Percentiles rank a stretch among this genome's conserved stretches.
These are phyloP conservation scores for Tolypocladium album DNA, from an alignment of 2,329 filamentous ascomycete species.

Conservation along the genomic window DNA sequence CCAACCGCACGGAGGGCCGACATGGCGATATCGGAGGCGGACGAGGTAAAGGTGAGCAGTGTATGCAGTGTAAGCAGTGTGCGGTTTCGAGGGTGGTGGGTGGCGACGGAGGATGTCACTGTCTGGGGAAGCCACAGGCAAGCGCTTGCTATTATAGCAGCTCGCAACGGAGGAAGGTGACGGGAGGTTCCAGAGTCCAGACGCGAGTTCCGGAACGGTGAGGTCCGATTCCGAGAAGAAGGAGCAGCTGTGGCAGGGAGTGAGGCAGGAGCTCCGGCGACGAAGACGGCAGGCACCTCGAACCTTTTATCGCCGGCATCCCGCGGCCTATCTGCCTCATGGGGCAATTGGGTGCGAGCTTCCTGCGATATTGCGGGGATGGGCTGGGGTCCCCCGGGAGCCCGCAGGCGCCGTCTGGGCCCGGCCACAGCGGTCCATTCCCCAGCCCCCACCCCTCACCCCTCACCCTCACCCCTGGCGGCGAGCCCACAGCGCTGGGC, in stretches of 20 bases:
- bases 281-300: not conserved
- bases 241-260: not conserved
- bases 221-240: not conserved
- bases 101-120: not conserved
- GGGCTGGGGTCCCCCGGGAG: not conserved
- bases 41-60: not conserved
- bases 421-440: not conserved
- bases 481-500: not conserved
- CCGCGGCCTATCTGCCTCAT: not conserved
- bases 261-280: not conserved
- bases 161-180: not conserved
- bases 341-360: not conserved
- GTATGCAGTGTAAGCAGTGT: not conserved
- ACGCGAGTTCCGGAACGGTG: not conserved
- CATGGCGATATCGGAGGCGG: slow-evolving; percentile 1
- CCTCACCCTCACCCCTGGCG: not conserved
- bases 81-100: too few species aligned
- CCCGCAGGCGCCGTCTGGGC: not conserved
- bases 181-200: too few species aligned
- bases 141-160: not conserved
- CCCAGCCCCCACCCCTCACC: not conserved
- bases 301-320: not conserved
- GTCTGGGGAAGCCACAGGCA: too few species aligned
- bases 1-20: slow-evolving; percentile 7
- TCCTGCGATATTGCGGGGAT: not conserved